These are phyloP conservation scores for Stephania yunnanensis DNA, from an alignment of 164 flowering plant genomes.

Conservation along the genomic window DNA sequence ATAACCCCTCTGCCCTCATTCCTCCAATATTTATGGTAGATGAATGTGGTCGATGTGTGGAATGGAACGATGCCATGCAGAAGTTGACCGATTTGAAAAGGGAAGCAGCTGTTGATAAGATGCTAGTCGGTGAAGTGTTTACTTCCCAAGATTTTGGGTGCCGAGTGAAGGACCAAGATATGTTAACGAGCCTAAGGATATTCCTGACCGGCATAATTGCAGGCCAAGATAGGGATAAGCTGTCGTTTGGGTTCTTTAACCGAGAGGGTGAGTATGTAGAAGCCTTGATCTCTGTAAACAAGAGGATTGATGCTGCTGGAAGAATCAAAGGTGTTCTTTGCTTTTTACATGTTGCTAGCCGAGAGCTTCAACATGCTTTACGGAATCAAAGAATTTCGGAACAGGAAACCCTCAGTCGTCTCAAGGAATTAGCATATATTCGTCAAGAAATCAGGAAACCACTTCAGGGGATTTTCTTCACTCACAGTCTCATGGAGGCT, in stretches of 20 bases:
- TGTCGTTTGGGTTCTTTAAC: conserved; percentile 56
- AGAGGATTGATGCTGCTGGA: conserved; percentile 48
- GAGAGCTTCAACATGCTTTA: conserved; percentile 68
- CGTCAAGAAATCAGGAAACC: conserved; percentile 58
- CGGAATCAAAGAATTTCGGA: conserved; percentile 59
- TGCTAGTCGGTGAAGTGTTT: conserved; percentile 77
- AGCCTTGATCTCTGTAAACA: conserved; percentile 55
- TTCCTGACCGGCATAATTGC: conserved; percentile 42
- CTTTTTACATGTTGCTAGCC: conserved; percentile 70
- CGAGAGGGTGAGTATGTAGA: conserved; percentile 47
- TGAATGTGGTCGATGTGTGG: conserved; percentile 54
- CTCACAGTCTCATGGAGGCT: conserved; percentile 40
- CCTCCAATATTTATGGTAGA: conserved; percentile 77
- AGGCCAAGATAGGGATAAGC: conserved; percentile 48
- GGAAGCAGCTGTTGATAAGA: conserved; percentile 42
- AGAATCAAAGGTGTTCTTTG: conserved; percentile 52
- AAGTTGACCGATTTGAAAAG: conserved; percentile 54
- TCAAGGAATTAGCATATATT: conserved; percentile 47
- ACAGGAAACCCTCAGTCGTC: conserved; percentile 49
- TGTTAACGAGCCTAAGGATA: conserved; percentile 56
- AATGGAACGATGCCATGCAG: conserved; percentile 79
- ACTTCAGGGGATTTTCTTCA: conserved; percentile 44
- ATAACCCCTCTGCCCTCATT: conserved; percentile 54
- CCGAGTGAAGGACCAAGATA: conserved; percentile 61
- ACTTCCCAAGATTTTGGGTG: conserved; percentile 45